Conservation (phyloP, 1,139 yeast genomes). For the Yamadazyma pseudoaaseri region DNA sequence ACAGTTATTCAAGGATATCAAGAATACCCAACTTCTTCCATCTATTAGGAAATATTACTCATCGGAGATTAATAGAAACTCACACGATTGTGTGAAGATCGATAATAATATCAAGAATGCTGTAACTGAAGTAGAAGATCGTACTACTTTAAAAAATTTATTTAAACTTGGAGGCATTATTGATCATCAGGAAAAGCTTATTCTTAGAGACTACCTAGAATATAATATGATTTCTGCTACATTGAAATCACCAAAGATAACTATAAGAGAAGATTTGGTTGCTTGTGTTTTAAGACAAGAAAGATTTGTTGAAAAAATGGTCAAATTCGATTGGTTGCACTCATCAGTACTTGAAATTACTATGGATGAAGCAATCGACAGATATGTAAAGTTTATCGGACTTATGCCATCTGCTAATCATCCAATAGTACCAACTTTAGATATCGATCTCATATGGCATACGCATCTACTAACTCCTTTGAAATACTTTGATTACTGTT, state of each 20-base stretch:
- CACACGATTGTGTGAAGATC: background rate
- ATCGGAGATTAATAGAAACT: background rate
- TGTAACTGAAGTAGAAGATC: too few species aligned
- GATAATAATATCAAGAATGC: background rate
- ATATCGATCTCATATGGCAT: conserved; percentile 42
- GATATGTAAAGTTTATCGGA: conserved; percentile 27
- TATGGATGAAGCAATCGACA: conserved; percentile 18
- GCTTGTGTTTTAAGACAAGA: conserved; percentile 35
- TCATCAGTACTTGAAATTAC: conserved; percentile 21
- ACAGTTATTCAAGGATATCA: conserved; percentile 10
- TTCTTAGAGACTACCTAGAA: conserved; percentile 6
- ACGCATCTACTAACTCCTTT: conserved; percentile 29
- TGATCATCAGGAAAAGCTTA: background rate
- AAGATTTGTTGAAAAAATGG: conserved; percentile 31
- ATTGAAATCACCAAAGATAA: conserved; percentile 3
- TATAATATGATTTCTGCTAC: conserved; percentile 6
- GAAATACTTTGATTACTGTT: conserved; percentile 14
- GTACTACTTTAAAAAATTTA: background rate
- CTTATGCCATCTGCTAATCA: conserved; percentile 10
- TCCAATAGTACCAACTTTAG: conserved; percentile 37
- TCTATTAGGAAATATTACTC: conserved; percentile 3
- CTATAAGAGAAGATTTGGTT: conserved; percentile 30
- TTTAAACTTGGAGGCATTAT: background rate
- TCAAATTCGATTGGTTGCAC: conserved; percentile 27
- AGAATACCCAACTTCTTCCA: background rate